A percentile compares a stretch with the other conserved stretches of the same genome.
phyloP scores from a whole-genome alignment of 1,284 basidiomycete species.

The Ustilago xerochloae region DNA sequence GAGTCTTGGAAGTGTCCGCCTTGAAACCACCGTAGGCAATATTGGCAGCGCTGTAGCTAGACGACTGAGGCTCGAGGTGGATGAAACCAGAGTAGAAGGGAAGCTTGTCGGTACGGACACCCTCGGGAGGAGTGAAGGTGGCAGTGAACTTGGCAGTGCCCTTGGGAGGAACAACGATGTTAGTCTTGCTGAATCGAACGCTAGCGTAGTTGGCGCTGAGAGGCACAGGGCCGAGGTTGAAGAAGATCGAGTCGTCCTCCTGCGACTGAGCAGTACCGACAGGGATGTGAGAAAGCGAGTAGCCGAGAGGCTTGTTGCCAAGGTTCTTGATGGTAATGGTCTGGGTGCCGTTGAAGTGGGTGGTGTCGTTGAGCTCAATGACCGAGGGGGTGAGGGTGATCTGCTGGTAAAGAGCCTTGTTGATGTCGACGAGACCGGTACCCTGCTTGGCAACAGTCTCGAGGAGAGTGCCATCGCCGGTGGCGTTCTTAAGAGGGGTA shows the following conservation, averaged over 20 bases:
- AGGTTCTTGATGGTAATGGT: conserved; percentile 59
- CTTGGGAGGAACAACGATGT: conserved; percentile 68
- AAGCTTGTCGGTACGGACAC: conserved; percentile 71
- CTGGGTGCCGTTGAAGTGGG: conserved; percentile 58
- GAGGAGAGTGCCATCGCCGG: conserved; percentile 71
- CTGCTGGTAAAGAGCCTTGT: conserved; percentile 73
- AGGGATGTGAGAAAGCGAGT: conserved; percentile 57
- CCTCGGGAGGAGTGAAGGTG: conserved; percentile 70
- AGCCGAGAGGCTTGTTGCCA: conserved; percentile 49
- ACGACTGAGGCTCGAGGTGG: conserved; percentile 68
- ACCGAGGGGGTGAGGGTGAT: conserved; percentile 74
- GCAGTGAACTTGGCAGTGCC: conserved; percentile 64
- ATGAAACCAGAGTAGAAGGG: conserved; percentile 76
- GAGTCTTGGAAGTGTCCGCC: conserved; percentile 35
- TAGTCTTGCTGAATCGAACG: conserved; percentile 69
- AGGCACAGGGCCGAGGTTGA: conserved; percentile 72
- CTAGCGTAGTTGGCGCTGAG: conserved; percentile 70
- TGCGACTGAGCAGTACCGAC: conserved; percentile 66
- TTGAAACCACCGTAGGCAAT: conserved; percentile 53
- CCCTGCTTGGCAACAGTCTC: conserved; percentile 77
- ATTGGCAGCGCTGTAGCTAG: conserved; percentile 30
- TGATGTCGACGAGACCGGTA: conserved; percentile 76
- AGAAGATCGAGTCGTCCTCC: conserved; percentile 51
- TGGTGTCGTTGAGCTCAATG: conserved; percentile 78
- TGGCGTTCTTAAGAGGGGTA: conserved; percentile 71